A percentile compares a stretch with the other conserved stretches of the same genome.
These are phyloP conservation scores for Streptanthus diversifolius DNA, from an alignment of 345 rosid genomes.

Conservation along the genomic window DNA sequence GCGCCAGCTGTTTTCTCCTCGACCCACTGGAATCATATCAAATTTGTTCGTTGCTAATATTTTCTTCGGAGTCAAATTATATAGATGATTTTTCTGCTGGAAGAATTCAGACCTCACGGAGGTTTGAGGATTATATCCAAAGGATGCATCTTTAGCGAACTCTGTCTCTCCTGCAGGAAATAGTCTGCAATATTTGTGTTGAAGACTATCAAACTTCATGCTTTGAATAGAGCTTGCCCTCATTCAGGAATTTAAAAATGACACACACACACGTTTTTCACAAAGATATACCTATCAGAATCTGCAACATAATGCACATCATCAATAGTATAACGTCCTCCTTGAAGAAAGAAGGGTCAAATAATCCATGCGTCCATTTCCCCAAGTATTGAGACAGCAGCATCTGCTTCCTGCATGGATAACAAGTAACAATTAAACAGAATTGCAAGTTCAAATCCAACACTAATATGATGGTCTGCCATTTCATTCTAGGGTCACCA, in stretches of 20 bases:
- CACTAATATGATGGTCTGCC: not conserved
- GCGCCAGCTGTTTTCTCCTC: slow-evolving; percentile 83
- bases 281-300: slow-evolving; percentile 55
- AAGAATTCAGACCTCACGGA: slow-evolving; percentile 56
- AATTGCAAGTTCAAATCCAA: not conserved
- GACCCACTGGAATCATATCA: slow-evolving; percentile 63
- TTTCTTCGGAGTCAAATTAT: not conserved
- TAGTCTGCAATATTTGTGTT: slow-evolving; percentile 48
- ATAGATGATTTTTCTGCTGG: not conserved
- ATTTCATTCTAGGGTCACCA: not conserved
- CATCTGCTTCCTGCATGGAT: slow-evolving; percentile 75
- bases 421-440: not conserved
- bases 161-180: slow-evolving; percentile 95
- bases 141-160: slow-evolving; percentile 93
- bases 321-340: slow-evolving; percentile 87
- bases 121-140: slow-evolving; percentile 92
- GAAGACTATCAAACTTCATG: slow-evolving; percentile 18
- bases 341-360: slow-evolving; percentile 97
- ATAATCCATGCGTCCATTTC: slow-evolving; percentile 94
- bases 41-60: not conserved
- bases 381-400: slow-evolving; percentile 81
- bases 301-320: slow-evolving; percentile 94
- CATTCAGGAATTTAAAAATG: not conserved
- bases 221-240: not conserved
- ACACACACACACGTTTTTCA: slow-evolving; percentile 7